Conservation (phyloP, 345 rosid species). For the Eutrema yunnanense region DNA sequence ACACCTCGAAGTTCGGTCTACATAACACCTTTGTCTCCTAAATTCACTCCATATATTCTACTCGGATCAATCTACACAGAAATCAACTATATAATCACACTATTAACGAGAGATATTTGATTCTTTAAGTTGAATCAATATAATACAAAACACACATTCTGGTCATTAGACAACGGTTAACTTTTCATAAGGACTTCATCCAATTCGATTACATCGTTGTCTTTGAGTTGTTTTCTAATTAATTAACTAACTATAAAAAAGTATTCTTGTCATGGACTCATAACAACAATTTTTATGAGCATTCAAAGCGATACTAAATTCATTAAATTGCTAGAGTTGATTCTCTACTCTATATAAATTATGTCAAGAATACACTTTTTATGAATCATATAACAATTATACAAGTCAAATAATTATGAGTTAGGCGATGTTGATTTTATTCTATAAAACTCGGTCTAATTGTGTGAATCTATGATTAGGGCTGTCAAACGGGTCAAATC, state of each 20-base stretch:
- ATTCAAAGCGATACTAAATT: background rate
- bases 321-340: background rate
- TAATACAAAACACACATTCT: background rate
- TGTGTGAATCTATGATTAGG: background rate
- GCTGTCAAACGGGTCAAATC: too few species aligned
- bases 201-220: background rate
- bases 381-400: background rate
- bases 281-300: background rate
- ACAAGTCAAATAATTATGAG: background rate
- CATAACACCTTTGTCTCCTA: slow-evolving; percentile 27
- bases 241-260: background rate
- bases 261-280: background rate
- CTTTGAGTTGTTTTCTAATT: background rate
- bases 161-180: slow-evolving; percentile 6
- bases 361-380: background rate
- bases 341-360: background rate
- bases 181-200: background rate
- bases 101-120: background rate
- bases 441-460: background rate
- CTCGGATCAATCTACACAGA: slow-evolving; percentile 24
- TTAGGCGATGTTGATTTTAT: background rate
- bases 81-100: background rate
- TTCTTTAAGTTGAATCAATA: background rate
- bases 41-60: slow-evolving; percentile 20
- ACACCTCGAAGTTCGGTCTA: slow-evolving; percentile 27